Conservation (phyloP, 768 basidiomycete species). For the Sutorius australiensis region DNA sequence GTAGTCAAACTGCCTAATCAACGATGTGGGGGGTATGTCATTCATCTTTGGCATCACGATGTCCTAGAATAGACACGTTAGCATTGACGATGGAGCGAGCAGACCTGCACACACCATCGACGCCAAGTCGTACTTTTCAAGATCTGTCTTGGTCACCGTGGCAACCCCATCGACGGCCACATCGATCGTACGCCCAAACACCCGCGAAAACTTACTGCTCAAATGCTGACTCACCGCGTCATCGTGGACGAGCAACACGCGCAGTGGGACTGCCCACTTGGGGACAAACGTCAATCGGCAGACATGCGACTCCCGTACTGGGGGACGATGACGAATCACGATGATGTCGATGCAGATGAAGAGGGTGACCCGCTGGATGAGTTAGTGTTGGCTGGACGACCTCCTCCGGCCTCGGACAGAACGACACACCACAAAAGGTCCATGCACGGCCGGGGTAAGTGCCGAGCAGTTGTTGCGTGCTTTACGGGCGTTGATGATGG, state of each 20-base stretch:
- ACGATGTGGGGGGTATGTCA: slow-evolving; percentile 81
- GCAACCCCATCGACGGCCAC: slow-evolving; percentile 90
- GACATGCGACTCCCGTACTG: slow-evolving; percentile 46
- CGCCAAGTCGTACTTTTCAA: slow-evolving; percentile 93
- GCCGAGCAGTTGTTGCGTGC: too few species aligned
- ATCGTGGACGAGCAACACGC: slow-evolving; percentile 92
- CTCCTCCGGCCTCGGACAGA: slow-evolving; percentile 34
- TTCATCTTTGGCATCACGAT: slow-evolving; percentile 93
- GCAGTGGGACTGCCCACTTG: slow-evolving; percentile 86
- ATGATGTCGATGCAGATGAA: slow-evolving; percentile 8
- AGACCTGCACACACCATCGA: slow-evolving; percentile 65
- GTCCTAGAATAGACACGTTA: slow-evolving; percentile 48
- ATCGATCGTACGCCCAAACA: slow-evolving; percentile 92
- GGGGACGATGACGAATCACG: slow-evolving; percentile 14
- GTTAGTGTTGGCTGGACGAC: slow-evolving; percentile 39
- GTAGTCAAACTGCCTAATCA: slow-evolving; percentile 93
- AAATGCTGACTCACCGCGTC: slow-evolving; percentile 87
- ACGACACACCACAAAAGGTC: too few species aligned
- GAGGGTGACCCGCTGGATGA: slow-evolving; percentile 15
- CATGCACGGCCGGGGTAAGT: too few species aligned
- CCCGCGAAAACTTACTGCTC: slow-evolving; percentile 89
- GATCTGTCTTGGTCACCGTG: slow-evolving; percentile 95
- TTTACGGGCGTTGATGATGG: too few species aligned
- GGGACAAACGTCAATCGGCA: slow-evolving; percentile 79
- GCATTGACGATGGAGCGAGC: neutral